Evolutionary conservation across 1,284 basidiomycete species (phyloP).

Genomic region (Tilletia setariae): DNA sequence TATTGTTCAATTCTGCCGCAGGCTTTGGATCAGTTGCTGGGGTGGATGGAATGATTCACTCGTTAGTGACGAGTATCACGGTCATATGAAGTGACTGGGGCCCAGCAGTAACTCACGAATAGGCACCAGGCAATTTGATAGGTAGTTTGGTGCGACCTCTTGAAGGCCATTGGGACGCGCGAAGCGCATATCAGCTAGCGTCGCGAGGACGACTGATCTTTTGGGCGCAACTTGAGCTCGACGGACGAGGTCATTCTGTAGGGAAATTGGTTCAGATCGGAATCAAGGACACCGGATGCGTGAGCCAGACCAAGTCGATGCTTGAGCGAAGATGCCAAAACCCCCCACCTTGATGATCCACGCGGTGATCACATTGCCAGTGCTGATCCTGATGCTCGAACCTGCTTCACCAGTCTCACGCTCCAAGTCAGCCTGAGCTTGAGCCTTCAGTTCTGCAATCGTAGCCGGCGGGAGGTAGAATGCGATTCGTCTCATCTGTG

Average conservation of each 20-base stretch:
- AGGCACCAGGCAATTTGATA: neutral
- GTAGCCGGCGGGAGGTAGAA: neutral
- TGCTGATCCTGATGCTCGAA: neutral
- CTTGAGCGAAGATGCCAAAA: neutral
- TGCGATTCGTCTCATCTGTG: neutral
- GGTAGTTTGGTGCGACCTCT: neutral
- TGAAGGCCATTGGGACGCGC: neutral
- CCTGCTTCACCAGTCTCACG: neutral
- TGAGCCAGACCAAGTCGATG: too few species aligned
- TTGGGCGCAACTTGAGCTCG: neutral
- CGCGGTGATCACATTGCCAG: neutral
- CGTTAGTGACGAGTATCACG: too few species aligned
- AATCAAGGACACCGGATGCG: too few species aligned
- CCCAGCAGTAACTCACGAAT: neutral
- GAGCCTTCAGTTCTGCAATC: neutral
- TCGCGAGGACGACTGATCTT: neutral
- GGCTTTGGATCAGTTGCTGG: too few species aligned
- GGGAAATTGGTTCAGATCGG: too few species aligned
- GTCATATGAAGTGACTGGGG: too few species aligned
- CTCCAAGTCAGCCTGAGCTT: neutral
- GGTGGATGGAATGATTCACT: too few species aligned
- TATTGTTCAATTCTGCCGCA: too few species aligned
- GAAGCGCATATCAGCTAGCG: conserved; percentile 9
- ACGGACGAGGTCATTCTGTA: neutral
- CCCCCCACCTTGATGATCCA: conserved; percentile 12